Conservation (phyloP, 169 alveolate species). For the Eimeria falciformis region DNA sequence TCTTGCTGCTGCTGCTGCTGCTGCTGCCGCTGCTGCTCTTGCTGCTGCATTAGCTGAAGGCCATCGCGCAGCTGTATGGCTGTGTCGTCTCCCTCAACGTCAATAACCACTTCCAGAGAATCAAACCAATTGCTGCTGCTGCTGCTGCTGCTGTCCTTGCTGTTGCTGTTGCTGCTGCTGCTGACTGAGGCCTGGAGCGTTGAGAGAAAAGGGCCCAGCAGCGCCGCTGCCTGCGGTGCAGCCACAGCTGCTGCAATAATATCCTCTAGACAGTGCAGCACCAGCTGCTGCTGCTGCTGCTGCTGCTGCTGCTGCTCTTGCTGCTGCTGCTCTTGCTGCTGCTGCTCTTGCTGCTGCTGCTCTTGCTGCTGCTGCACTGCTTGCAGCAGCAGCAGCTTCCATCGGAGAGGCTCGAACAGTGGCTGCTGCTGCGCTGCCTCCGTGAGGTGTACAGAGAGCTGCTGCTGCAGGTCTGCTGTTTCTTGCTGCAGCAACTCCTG, state of each 20-base stretch:
- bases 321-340: constrained; percentile 17
- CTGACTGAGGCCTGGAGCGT: background rate
- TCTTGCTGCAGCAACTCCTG: constrained; percentile 5
- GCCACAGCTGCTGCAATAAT: background rate
- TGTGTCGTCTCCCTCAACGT: background rate
- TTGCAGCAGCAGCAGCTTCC: constrained; percentile 39
- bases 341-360: background rate
- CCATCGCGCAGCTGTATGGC: background rate
- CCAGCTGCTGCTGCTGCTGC: background rate
- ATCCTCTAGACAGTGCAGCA: background rate
- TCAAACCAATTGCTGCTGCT: background rate
- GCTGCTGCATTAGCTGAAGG: background rate
- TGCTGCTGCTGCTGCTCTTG: constrained; percentile 7
- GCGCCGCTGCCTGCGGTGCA: background rate
- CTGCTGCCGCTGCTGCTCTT: constrained; percentile 19
- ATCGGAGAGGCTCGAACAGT: constrained; percentile 11
- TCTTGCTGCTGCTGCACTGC: constrained; percentile 10
- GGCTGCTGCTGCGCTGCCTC: constrained; percentile 32
- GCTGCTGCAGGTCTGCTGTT: background rate
- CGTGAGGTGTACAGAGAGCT: background rate
- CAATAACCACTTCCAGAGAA: background rate
- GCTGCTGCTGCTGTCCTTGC: background rate
- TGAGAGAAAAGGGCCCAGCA: background rate
- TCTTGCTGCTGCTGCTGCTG: constrained; percentile 35
- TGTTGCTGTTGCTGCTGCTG: background rate